Conservation (phyloP, 306 rosid genomes). For the Gastrolobium bilobum region DNA sequence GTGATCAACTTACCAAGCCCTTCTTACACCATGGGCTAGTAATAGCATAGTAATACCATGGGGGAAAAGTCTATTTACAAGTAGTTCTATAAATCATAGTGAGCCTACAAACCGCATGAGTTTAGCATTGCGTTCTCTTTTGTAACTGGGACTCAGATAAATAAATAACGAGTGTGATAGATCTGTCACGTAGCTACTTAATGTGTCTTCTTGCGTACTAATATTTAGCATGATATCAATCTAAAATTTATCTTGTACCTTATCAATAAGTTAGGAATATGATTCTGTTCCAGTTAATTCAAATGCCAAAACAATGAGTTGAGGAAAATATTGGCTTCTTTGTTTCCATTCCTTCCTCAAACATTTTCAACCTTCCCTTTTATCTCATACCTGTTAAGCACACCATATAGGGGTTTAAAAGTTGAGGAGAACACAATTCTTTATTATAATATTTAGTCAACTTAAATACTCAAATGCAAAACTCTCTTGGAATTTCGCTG, state of each 20-base stretch:
- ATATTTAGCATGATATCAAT: constrained; percentile 38
- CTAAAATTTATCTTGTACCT: constrained; percentile 30
- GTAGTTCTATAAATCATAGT: constrained; percentile 21
- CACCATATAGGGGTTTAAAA: not conserved
- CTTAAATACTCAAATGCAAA: too few species aligned
- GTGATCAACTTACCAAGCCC: constrained; percentile 91
- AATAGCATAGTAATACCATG: constrained; percentile 23
- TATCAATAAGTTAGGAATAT: constrained; percentile 41
- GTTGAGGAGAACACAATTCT: too few species aligned
- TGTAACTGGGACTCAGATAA: constrained; percentile 43
- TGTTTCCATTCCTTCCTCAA: constrained; percentile 11
- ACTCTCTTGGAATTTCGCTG: too few species aligned
- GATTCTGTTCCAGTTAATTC: constrained; percentile 19
- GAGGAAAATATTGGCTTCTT: not conserved
- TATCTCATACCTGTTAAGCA: not conserved
- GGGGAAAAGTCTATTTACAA: not conserved
- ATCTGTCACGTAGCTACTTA: constrained; percentile 40
- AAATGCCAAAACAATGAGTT: constrained; percentile 28
- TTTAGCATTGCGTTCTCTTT: constrained; percentile 32
- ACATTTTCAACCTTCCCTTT: not conserved
- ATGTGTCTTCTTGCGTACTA: constrained; percentile 42
- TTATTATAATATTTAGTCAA: too few species aligned
- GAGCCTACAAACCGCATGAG: constrained; percentile 23
- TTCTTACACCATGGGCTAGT: constrained; percentile 95
- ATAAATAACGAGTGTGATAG: constrained; percentile 43